Percentiles rank a stretch among this genome's conserved stretches.
phyloP scores from a whole-genome alignment of 2,329 filamentous ascomycete genomes.

The Claviceps sp. region DNA sequence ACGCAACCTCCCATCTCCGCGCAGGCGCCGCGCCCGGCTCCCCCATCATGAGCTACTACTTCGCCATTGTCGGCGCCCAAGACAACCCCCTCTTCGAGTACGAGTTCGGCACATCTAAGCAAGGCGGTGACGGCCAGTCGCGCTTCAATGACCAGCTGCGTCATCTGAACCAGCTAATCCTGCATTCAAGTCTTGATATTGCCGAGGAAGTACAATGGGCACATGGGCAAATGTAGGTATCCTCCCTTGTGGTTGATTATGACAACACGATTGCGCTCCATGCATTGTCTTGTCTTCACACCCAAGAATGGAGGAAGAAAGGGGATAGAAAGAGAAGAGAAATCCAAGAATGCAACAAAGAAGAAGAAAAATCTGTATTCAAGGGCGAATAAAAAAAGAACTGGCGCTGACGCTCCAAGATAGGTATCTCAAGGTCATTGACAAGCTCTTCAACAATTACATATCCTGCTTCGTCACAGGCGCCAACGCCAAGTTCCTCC shows the following conservation, averaged over 20 bases:
- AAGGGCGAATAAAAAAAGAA: too few relatives aligned
- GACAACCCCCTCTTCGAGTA: slow-evolving; percentile 95
- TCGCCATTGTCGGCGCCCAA: slow-evolving; percentile 87
- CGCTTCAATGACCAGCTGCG: slow-evolving; percentile 80
- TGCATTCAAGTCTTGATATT: slow-evolving; percentile 86
- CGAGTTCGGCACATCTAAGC: slow-evolving; percentile 93
- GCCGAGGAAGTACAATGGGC: slow-evolving; percentile 96
- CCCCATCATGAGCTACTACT: slow-evolving; percentile 85
- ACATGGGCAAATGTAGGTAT: slow-evolving; percentile 58
- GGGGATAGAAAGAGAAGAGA: too few relatives aligned
- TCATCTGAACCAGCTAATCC: slow-evolving; percentile 94
- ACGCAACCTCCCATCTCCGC: background rate
- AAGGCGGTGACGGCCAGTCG: slow-evolving; percentile 82
- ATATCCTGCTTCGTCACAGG: slow-evolving; percentile 90
- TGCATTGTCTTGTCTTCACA: too few relatives aligned
- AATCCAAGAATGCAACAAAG: too few relatives aligned
- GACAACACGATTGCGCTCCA: too few relatives aligned
- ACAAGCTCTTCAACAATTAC: slow-evolving; percentile 93
- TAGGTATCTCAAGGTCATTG: slow-evolving; percentile 92
- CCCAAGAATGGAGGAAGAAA: too few relatives aligned
- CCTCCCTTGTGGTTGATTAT: too few relatives aligned
- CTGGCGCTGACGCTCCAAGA: background rate
- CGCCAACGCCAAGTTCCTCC: slow-evolving; percentile 83
- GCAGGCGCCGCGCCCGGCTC: background rate
- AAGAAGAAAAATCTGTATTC: too few relatives aligned